phyloP scores from a whole-genome alignment of 495 filamentous ascomycete species.

The Neurospora sublineolata region DNA sequence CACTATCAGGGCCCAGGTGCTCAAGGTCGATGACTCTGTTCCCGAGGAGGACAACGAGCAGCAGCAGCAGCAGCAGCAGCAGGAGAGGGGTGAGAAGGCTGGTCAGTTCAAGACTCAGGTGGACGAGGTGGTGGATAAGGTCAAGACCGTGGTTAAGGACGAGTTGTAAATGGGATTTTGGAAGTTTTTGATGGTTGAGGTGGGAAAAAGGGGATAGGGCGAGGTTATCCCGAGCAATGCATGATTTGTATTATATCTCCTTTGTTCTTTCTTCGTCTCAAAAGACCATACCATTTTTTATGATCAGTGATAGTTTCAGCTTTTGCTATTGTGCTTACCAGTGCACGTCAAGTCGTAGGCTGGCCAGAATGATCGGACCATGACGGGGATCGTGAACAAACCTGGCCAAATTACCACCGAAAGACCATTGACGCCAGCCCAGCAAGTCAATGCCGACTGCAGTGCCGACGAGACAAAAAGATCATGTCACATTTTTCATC shows the following conservation, averaged over 20 bases:
- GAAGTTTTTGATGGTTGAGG: not conserved
- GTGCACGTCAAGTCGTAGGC: not conserved
- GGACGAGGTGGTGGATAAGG: not conserved
- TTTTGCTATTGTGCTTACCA: not conserved
- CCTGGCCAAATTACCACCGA: not conserved
- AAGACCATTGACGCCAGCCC: not conserved
- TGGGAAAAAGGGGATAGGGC: too few species aligned
- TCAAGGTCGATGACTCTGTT: constrained; percentile 7
- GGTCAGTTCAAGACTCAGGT: not conserved
- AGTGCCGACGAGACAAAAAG: too few species aligned
- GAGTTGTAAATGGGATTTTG: not conserved
- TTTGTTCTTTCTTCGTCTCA: not conserved
- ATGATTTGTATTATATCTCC: not conserved
- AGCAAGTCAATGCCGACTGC: not conserved
- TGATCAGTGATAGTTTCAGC: too few species aligned
- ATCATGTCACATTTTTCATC: too few species aligned
- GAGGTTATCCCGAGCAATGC: not conserved
- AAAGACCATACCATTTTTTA: not conserved
- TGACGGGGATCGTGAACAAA: not conserved
- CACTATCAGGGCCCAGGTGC: constrained; percentile 17
- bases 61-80: not conserved
- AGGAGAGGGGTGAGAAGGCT: not conserved
- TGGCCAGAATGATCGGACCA: not conserved
- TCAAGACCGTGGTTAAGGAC: not conserved
- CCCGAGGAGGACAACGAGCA: not conserved